phyloP scores from a whole-genome alignment of 2,329 filamentous ascomycete species.

The Gnomoniopsis smithogilvyi region DNA sequence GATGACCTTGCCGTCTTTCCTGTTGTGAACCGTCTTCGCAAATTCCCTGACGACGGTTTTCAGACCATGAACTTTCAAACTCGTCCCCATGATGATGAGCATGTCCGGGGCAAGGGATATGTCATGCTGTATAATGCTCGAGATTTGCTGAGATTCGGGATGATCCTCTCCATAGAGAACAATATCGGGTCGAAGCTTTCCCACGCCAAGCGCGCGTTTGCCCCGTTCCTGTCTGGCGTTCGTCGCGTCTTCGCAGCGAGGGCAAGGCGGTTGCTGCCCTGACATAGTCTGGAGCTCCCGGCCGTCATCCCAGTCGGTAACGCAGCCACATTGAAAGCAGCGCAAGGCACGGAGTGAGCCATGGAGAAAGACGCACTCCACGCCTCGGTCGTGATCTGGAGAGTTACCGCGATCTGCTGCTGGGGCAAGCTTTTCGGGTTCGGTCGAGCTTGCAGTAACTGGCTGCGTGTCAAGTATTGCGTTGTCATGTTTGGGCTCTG shows the following conservation, averaged over 20 bases:
- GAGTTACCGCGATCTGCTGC: conserved; percentile 7
- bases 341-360: conserved; percentile 64
- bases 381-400: conserved; percentile 38
- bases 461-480: neutral
- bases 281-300: conserved; percentile 55
- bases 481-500: neutral
- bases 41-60: conserved; percentile 71
- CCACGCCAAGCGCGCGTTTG: conserved; percentile 64
- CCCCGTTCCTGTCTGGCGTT: conserved; percentile 61
- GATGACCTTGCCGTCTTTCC: conserved; percentile 61
- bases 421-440: conserved; percentile 18
- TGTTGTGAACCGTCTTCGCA: conserved; percentile 66
- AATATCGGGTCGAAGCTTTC: conserved; percentile 68
- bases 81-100: conserved; percentile 68
- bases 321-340: conserved; percentile 59
- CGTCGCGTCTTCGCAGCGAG: conserved; percentile 61
- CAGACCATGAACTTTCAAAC: conserved; percentile 66
- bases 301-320: conserved; percentile 56
- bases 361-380: conserved; percentile 68
- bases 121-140: conserved; percentile 66
- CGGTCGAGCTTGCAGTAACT: neutral
- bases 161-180: conserved; percentile 74
- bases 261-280: conserved; percentile 65
- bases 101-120: conserved; percentile 62
- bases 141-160: conserved; percentile 65